phyloP scores from a whole-genome alignment of 2,329 filamentous ascomycete species.

The Parascedosporium putredinis region DNA sequence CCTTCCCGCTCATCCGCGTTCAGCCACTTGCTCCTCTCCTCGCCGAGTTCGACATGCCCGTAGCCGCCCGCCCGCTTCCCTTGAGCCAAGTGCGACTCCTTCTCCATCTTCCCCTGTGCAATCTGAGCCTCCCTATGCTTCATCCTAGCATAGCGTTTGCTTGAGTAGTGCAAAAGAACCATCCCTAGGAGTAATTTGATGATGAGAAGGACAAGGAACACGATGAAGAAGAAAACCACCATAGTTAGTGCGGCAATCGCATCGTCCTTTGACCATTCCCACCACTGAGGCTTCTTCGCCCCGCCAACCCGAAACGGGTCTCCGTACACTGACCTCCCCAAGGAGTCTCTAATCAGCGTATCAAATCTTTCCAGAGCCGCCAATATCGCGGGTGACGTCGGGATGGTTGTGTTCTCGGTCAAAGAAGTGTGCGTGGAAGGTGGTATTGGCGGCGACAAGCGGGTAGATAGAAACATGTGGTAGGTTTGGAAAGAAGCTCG shows the following conservation, averaged over 20 bases:
- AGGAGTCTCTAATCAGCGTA: slow-evolving; percentile 60
- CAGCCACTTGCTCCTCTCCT: slow-evolving; percentile 77
- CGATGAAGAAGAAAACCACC: slow-evolving; percentile 72
- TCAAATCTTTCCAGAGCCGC: slow-evolving; percentile 74
- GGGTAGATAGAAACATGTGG: slow-evolving; percentile 90
- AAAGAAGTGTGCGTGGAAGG: slow-evolving; percentile 56
- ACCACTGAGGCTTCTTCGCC: slow-evolving; percentile 31
- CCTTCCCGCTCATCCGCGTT: slow-evolving; percentile 76
- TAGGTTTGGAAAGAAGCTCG: slow-evolving; percentile 91
- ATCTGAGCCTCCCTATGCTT: slow-evolving; percentile 53
- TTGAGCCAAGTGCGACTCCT: slow-evolving; percentile 52
- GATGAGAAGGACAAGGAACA: slow-evolving; percentile 76
- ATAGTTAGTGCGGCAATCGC: slow-evolving; percentile 69
- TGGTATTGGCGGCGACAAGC: slow-evolving; percentile 64
- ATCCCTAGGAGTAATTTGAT: slow-evolving; percentile 83
- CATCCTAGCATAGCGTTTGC: slow-evolving; percentile 72
- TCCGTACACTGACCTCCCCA: slow-evolving; percentile 64
- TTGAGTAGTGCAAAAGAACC: slow-evolving; percentile 68
- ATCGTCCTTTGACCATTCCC: slow-evolving; percentile 58
- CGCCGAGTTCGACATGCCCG: slow-evolving; percentile 77
- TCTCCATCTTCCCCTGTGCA: slow-evolving; percentile 34
- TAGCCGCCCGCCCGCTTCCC: slow-evolving; percentile 72
- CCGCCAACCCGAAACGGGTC: slow-evolving; percentile 16
- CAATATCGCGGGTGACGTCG: slow-evolving; percentile 62
- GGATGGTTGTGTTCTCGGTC: slow-evolving; percentile 49